Evolutionary conservation across 306 rosid species (phyloP).

Genomic region (Prunus mongolica): DNA sequence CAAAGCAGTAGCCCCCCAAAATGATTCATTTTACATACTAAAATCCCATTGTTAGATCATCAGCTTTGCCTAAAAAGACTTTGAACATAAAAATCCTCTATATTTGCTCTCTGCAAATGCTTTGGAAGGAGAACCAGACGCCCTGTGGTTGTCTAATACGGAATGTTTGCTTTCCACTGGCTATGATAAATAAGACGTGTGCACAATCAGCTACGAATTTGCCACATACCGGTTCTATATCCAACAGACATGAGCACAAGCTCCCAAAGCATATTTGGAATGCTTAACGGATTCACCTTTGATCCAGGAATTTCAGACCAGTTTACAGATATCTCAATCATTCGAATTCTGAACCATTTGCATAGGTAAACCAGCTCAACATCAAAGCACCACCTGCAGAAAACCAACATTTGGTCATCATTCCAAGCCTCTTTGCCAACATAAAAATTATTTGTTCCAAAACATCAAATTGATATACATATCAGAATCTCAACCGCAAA

Average conservation of each 20-base stretch:
- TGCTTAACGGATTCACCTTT: conserved; percentile 85
- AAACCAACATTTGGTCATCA: conserved; percentile 2
- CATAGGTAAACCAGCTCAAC: conserved; percentile 81
- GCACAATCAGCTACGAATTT: conserved; percentile 45
- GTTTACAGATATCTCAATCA: conserved; percentile 86
- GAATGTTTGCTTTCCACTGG: conserved; percentile 3
- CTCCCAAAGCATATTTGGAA: conserved; percentile 99
- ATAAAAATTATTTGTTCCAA: not conserved
- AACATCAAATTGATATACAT: not conserved
- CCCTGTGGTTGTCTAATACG: not conserved
- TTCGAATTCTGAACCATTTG: conserved; percentile 64
- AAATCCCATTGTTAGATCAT: conserved; percentile 5
- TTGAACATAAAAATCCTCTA: not conserved
- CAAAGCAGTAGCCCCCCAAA: not conserved
- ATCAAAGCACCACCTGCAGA: conserved; percentile 94
- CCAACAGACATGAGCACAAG: conserved; percentile 86
- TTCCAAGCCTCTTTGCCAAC: not conserved
- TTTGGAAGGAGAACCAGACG: conserved; percentile 2
- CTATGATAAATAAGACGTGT: conserved; percentile 9
- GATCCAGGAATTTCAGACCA: conserved; percentile 99
- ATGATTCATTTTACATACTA: not conserved
- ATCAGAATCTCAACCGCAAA: not conserved
- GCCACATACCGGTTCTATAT: conserved; percentile 86
- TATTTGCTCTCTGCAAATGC: not conserved
- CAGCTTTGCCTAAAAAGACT: not conserved